These are phyloP conservation scores for Cucumis sativus DNA, from an alignment of 306 rosid genomes.

Conservation along the genomic window Cucumber_9930_V3 NC_026658.2:2531501-2532000, in stretches of 20 bases:
- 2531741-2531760: constrained; percentile 91
- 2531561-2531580: constrained; percentile 71
- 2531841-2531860: constrained; percentile 77
- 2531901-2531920: constrained; percentile 82
- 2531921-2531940: constrained; percentile 51
- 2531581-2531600: constrained; percentile 71
- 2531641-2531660: constrained; percentile 8
- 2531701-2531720: constrained; percentile 70
- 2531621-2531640: constrained; percentile 9
- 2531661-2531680: constrained; percentile 1
- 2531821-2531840: constrained; percentile 59
- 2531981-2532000: background rate
- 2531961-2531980: background rate
- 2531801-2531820: constrained; percentile 61
- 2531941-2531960: background rate
- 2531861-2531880: constrained; percentile 85
- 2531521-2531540: constrained; percentile 63
- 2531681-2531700: constrained; percentile 65
- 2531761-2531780: constrained; percentile 76
- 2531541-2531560: constrained; percentile 73
- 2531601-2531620: background rate
- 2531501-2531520: constrained; percentile 42
- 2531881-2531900: constrained; percentile 73
- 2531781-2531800: constrained; percentile 70
- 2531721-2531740: constrained; percentile 77